Conservation (phyloP, 805 yeast genomes). For the Hanseniaspora valbyensis region DNA sequence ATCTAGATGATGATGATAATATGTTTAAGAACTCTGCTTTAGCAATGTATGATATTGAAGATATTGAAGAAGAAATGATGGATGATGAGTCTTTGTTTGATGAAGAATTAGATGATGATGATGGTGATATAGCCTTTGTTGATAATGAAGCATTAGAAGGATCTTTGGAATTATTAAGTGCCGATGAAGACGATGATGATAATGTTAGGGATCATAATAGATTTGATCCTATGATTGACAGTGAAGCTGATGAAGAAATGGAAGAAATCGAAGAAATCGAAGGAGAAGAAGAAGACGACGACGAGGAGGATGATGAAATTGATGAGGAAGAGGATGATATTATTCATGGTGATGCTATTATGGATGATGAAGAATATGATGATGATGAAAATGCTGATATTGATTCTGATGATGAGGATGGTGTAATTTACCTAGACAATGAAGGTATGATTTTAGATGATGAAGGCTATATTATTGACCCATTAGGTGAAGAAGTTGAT, state of each 20-base stretch:
- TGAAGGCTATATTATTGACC: slow-evolving; percentile 24
- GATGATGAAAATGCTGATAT: slow-evolving; percentile 21
- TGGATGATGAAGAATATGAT: slow-evolving; percentile 19
- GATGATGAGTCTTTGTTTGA: slow-evolving; percentile 40
- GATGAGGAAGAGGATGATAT: slow-evolving; percentile 21
- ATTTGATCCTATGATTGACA: slow-evolving; percentile 24
- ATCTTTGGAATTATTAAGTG: slow-evolving; percentile 29
- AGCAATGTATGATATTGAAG: slow-evolving; percentile 86
- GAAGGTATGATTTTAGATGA: slow-evolving; percentile 27
- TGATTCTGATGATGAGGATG: slow-evolving; percentile 23
- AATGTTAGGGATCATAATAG: slow-evolving; percentile 28
- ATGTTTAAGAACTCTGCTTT: slow-evolving; percentile 77
- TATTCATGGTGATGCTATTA: slow-evolving; percentile 21
- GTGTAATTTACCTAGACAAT: slow-evolving; percentile 27
- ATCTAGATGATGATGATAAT: slow-evolving; percentile 60
- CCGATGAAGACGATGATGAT: slow-evolving; percentile 27
- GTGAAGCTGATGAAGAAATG: slow-evolving; percentile 22
- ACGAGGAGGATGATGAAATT: slow-evolving; percentile 18
- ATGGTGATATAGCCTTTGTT: slow-evolving; percentile 33
- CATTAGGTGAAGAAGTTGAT: slow-evolving; percentile 23
- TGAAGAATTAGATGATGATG: slow-evolving; percentile 35
- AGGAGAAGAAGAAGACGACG: slow-evolving; percentile 28
- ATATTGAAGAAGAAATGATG: slow-evolving; percentile 47
- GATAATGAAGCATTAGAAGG: slow-evolving; percentile 26
- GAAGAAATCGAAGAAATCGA: slow-evolving; percentile 30